Evolutionary conservation across 2,329 filamentous ascomycete species (phyloP), one percentile per base, ranked within the genome.

Genomic region (Fusarium concolor): DNA sequence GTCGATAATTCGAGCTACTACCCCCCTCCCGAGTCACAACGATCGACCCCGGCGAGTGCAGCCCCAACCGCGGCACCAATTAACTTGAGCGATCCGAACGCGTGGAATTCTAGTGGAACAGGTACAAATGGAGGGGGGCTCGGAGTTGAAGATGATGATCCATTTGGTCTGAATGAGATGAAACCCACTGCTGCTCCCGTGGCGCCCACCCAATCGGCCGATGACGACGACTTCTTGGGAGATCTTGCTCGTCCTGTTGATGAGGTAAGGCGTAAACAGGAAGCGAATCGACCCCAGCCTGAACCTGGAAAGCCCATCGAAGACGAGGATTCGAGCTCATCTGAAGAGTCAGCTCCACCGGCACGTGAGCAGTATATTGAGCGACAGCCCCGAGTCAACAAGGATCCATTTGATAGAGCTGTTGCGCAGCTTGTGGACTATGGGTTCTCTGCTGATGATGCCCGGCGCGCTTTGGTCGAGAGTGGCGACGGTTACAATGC

Each of bases 401-500:
- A 78, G 69, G 78, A 82, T 62, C 68, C 80, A 2, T 89, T 91
- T 59, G 93, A 97, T 74, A 88, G 87, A 70, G 92, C 94, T 11
- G 87, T 98, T 26, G 93, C 92, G 11, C 93, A 98, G 76, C 82
- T 99, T 26, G 89, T 97, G 5, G 95, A 97, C 70, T 98, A 98
- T 88, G 96, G 96, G 1, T 99, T 99, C 72, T 89, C 93, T 0
- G 86, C 89, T 0, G 92, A 97, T 60, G 93, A 94, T 74, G 91
- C 96, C n/a, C 86, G 87, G 54, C 85, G 90, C 65, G 96, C 94
- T 7, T 80, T 99, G 39, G 89, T 89, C 12, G 91, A 93, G 73
- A 97, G 92, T 31, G 91, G 93, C 6, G 90, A 89, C 5, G 92
- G 93, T 4, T 80, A 89, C 2, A 91, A 97, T 75, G 88, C 97